phyloP scores from a whole-genome alignment of 352 stramenopile species.

The Phytophthora crassamura region DNA sequence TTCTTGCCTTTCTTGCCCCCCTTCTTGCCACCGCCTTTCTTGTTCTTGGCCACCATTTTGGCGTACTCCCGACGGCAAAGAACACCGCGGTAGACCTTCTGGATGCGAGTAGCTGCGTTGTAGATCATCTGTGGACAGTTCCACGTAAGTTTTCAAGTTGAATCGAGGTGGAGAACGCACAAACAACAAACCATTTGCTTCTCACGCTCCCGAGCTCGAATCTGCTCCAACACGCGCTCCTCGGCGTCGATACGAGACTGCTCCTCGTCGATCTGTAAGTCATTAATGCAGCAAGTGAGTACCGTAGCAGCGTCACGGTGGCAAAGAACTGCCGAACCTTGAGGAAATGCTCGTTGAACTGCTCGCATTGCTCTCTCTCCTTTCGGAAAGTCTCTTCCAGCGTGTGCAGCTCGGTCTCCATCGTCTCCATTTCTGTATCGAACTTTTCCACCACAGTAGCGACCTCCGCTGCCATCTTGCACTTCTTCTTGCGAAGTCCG shows the following conservation, averaged over 20 bases:
- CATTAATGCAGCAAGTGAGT: neutral
- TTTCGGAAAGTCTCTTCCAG: constrained; percentile 52
- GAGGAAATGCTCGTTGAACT: constrained; percentile 87
- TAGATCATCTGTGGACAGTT: constrained; percentile 60
- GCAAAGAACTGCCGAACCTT: constrained; percentile 42
- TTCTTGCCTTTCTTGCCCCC: constrained; percentile 50
- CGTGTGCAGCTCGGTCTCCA: constrained; percentile 60
- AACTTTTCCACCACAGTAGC: constrained; percentile 78
- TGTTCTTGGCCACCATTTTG: constrained; percentile 85
- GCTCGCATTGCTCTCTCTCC: constrained; percentile 64
- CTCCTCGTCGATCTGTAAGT: constrained; percentile 78
- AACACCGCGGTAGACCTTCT: constrained; percentile 83
- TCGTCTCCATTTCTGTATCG: constrained; percentile 72
- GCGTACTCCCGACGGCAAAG: constrained; percentile 68
- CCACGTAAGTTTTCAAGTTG: neutral
- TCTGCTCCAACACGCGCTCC: constrained; percentile 75
- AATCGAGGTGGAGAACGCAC: neutral
- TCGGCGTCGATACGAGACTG: constrained; percentile 85
- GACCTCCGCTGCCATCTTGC: constrained; percentile 79
- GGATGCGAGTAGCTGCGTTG: constrained; percentile 74
- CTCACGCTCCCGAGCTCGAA: constrained; percentile 70
- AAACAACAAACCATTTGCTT: constrained; percentile 67
- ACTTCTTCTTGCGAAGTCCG: constrained; percentile 81
- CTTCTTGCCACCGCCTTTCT: constrained; percentile 74
- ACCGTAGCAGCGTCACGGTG: no score